phyloP scores from a whole-genome alignment of 805 yeast species.

The Zygoascus ofunaensis region DNA sequence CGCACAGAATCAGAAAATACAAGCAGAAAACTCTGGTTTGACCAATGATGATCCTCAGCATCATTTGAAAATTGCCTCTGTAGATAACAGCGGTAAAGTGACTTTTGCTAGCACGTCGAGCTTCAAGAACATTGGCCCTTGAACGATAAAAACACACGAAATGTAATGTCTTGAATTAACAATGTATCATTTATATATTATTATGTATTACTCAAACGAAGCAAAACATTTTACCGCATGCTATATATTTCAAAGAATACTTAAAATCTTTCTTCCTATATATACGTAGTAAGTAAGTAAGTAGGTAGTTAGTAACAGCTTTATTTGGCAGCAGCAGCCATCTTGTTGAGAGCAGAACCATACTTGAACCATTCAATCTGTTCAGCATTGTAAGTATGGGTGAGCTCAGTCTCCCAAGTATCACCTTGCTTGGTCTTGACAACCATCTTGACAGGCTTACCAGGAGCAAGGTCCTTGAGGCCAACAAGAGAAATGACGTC shows the following conservation, averaged over 20 bases:
- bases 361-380: slow-evolving; percentile 98
- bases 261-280: slow-evolving; percentile 1
- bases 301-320: no score
- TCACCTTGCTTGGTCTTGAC: slow-evolving; percentile 61
- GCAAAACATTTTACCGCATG: slow-evolving; percentile 1
- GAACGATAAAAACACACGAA: no score
- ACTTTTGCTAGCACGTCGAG: slow-evolving; percentile 19
- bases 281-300: neutral
- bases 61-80: slow-evolving; percentile 25
- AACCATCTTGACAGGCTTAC: slow-evolving; percentile 74
- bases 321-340: slow-evolving; percentile 51
- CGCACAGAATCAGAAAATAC: neutral
- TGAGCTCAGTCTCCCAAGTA: slow-evolving; percentile 81
- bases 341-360: slow-evolving; percentile 98
- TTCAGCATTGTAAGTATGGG: slow-evolving; percentile 93
- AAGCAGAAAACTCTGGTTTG: slow-evolving; percentile 9
- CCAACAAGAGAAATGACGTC: slow-evolving; percentile 86
- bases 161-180: no score
- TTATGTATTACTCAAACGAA: neutral
- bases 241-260: neutral
- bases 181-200: no score
- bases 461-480: slow-evolving; percentile 79
- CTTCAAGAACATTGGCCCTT: slow-evolving; percentile 9
- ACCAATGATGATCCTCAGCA: slow-evolving; percentile 17
- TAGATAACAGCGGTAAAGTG: slow-evolving; percentile 24